These are phyloP conservation scores for Cryptococcus sp. DNA, from an alignment of 1,284 basidiomycete genomes.

Conservation along the genomic window DNA sequence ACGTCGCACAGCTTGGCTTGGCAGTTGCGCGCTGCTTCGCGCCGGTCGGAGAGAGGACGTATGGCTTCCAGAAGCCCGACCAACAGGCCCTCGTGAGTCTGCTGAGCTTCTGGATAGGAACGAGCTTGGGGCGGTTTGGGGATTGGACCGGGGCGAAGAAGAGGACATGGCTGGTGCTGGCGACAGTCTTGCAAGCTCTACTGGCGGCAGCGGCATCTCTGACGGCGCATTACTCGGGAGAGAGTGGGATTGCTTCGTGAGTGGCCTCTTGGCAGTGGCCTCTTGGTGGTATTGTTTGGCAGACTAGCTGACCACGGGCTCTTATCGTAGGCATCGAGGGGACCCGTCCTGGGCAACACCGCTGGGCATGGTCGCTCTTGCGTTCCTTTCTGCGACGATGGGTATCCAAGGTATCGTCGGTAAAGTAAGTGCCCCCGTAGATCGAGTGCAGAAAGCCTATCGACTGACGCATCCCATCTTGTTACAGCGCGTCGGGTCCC, in stretches of 20 bases:
- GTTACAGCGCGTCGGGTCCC: constrained; percentile 58
- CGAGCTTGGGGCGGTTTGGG: constrained; percentile 49
- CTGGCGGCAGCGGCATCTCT: constrained; percentile 70
- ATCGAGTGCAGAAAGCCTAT: not conserved
- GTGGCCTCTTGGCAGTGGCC: constrained; percentile 23
- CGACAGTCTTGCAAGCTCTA: constrained; percentile 69
- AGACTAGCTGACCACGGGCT: not conserved
- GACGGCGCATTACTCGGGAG: constrained; percentile 58
- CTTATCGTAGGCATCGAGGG: constrained; percentile 49
- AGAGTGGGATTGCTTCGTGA: constrained; percentile 56
- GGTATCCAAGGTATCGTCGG: constrained; percentile 75
- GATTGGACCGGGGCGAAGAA: constrained; percentile 62
- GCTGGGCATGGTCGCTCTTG: constrained; percentile 64
- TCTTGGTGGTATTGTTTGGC: not conserved
- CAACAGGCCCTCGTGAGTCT: constrained; percentile 76
- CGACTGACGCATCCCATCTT: not conserved
- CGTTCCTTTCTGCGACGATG: constrained; percentile 71
- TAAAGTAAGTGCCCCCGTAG: constrained; percentile 52
- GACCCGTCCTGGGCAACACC: constrained; percentile 67
- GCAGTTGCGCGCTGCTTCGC: constrained; percentile 64
- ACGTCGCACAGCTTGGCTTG: constrained; percentile 58
- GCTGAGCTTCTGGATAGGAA: constrained; percentile 60
- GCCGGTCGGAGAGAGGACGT: constrained; percentile 54
- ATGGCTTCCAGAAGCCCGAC: constrained; percentile 67
- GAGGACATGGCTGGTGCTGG: constrained; percentile 68